phyloP scores from a whole-genome alignment of 2,329 filamentous ascomycete species.

The Xylariaceae sp. region DNA sequence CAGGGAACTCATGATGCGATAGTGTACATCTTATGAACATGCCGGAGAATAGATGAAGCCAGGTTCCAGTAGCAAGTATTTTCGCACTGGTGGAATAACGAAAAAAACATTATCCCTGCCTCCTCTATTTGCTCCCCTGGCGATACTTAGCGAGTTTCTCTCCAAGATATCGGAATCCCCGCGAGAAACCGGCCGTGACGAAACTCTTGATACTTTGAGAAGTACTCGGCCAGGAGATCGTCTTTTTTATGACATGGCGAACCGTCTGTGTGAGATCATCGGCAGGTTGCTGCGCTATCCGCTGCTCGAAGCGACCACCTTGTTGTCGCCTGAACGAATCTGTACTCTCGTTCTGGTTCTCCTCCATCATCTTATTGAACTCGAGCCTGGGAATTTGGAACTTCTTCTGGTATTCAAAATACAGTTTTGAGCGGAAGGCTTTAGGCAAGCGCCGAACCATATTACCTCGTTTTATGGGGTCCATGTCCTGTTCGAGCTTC shows the following conservation, averaged over 20 bases:
- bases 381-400: slow-evolving; percentile 79
- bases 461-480: slow-evolving; percentile 82
- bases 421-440: slow-evolving; percentile 81
- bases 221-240: slow-evolving; percentile 88
- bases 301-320: slow-evolving; percentile 79
- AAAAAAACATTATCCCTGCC: slow-evolving; percentile 20
- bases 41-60: too few relatives aligned
- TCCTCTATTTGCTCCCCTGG: slow-evolving; percentile 36
- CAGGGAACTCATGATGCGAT: too few relatives aligned
- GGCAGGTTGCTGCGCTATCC: slow-evolving; percentile 69
- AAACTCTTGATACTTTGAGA: slow-evolving; percentile 81
- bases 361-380: slow-evolving; percentile 79
- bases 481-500: slow-evolving; percentile 82
- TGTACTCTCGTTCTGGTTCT: slow-evolving; percentile 66
- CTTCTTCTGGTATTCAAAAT: slow-evolving; percentile 92
- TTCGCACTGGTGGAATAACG: too few relatives aligned
- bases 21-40: too few relatives aligned
- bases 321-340: slow-evolving; percentile 66
- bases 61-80: not conserved
- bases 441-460: slow-evolving; percentile 92
- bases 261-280: slow-evolving; percentile 68
- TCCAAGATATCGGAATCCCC: slow-evolving; percentile 69
- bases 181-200: slow-evolving; percentile 69
- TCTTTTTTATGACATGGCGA: slow-evolving; percentile 74
- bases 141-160: slow-evolving; percentile 74